Percentiles rank a stretch among this genome's conserved stretches.
Evolutionary conservation across 73 alveolate species (phyloP).

Genomic region (Tetrahymena elliotti): DNA sequence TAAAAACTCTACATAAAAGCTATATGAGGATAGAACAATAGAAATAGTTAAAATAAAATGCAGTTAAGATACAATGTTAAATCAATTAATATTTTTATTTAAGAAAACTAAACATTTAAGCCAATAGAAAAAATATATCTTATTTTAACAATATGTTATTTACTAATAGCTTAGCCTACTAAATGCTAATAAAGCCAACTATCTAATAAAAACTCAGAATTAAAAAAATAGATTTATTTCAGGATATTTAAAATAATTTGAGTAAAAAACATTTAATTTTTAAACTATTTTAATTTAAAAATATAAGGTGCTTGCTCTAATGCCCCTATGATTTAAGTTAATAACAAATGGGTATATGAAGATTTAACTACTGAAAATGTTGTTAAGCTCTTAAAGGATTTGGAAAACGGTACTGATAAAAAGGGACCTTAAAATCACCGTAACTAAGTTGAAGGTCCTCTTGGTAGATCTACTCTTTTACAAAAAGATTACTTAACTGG

Average conservation of each 20-base stretch:
- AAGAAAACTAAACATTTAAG: too few species aligned
- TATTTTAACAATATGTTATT: too few species aligned
- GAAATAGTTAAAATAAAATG: background rate
- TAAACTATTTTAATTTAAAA: background rate
- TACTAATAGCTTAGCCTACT: background rate
- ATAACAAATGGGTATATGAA: slow-evolving; percentile 82
- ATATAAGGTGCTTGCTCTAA: slow-evolving; percentile 70
- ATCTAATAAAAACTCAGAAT: background rate
- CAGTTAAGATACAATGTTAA: background rate
- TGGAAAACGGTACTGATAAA: slow-evolving; percentile 69
- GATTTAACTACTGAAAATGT: slow-evolving; percentile 79
- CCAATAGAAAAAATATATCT: too few species aligned
- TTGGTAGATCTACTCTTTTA: slow-evolving; percentile 67
- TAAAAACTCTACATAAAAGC: background rate
- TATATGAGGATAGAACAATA: too few species aligned
- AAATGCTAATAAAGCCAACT: background rate
- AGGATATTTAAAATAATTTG: background rate
- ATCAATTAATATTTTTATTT: too few species aligned
- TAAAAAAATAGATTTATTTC: too few species aligned
- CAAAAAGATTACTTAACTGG: background rate
- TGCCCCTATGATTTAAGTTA: slow-evolving; percentile 90
- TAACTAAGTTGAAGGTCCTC: slow-evolving; percentile 64
- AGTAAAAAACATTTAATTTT: background rate
- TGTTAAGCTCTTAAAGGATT: slow-evolving; percentile 46
- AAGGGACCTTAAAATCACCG: slow-evolving; percentile 75